Base-by-base conservation (phyloP, 2,329 filamentous ascomycete species). In the Fusarium ambrosium region DNA sequence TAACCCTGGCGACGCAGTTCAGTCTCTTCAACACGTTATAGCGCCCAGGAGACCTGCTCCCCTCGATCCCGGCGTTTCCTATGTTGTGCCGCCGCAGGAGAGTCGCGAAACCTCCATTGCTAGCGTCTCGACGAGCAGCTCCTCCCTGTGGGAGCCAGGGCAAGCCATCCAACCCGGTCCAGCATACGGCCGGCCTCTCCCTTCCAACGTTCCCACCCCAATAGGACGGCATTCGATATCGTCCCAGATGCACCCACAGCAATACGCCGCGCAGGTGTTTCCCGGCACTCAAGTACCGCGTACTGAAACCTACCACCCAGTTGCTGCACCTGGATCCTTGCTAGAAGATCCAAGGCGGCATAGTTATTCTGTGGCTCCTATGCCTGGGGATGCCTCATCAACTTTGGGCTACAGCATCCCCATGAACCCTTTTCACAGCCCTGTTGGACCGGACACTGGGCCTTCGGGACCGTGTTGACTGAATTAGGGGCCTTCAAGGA, bases 21-120 rank as follows among this genome's bases (percentile, higher is more conserved):
- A 82, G 59, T 79, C 80, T 7, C 77, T 86, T 18, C 84, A 86
- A 60, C 81, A 83, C 56, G 70, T 83, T 8, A 78, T 86, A 68
- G 73, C 78, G 20, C 82, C 85, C 11, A 79, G 85, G 61, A 80
- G 80, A 63, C 81, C 82, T 20, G 70, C 78, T 6, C 74, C 76
- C 62, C 73, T 80, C 27, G 81, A 82, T 27, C 70, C 77, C 11
- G 74, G 69, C 18, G 69, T 79, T 11, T 69, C 80, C 14, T 80
- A 82, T 39, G 65, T 75, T 22, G 65, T 82, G 41, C 74, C 81
- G 29, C 80, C 77, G 18, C 81, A 82, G 51, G 78, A 79, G 29
- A 82, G 77, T 37, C 79, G 82, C 36, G 82, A 84, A 64, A 71
- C 78, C 41, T 82, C 82, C 10, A 81, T 80, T 14, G 71, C 79